These are phyloP conservation scores for Ceratobasidium sp. DNA, from an alignment of 1,284 basidiomycete genomes.

Conservation along the genomic window DNA sequence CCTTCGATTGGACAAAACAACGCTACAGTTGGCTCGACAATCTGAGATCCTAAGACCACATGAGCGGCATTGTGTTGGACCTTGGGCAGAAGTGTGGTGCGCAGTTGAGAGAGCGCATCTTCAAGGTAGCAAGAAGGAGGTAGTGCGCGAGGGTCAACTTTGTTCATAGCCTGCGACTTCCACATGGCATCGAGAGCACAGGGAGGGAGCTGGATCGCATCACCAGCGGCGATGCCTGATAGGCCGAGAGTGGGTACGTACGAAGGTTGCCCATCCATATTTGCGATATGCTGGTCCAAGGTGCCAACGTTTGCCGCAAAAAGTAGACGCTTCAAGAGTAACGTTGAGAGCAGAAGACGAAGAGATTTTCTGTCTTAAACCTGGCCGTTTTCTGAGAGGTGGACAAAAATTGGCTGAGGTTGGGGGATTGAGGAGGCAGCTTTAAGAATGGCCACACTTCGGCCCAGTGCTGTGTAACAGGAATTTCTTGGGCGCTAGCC, in stretches of 20 bases:
- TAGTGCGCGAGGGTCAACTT: background rate
- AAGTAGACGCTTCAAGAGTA: too few species aligned
- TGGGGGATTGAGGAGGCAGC: too few species aligned
- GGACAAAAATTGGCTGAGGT: background rate
- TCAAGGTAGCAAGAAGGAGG: background rate
- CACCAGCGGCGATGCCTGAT: too few species aligned
- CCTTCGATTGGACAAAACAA: conserved; percentile 87
- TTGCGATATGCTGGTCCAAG: too few species aligned
- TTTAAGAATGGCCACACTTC: too few species aligned
- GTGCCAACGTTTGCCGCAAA: too few species aligned
- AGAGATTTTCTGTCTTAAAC: background rate
- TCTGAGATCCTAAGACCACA: background rate
- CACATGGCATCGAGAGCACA: background rate
- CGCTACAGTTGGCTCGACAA: conserved; percentile 72
- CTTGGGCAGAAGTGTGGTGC: background rate
- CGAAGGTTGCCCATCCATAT: too few species aligned
- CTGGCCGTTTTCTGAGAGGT: background rate
- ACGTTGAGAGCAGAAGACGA: background rate
- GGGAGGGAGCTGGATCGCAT: too few species aligned
- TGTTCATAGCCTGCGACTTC: background rate
- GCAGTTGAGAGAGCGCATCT: background rate
- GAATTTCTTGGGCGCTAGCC: too few species aligned
- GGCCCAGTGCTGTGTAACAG: too few species aligned
- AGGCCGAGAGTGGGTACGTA: too few species aligned
- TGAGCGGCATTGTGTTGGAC: background rate